These are phyloP conservation scores for Erodium trifolium DNA, from an alignment of 441 rosid genomes.

Conservation along the genomic window DNA sequence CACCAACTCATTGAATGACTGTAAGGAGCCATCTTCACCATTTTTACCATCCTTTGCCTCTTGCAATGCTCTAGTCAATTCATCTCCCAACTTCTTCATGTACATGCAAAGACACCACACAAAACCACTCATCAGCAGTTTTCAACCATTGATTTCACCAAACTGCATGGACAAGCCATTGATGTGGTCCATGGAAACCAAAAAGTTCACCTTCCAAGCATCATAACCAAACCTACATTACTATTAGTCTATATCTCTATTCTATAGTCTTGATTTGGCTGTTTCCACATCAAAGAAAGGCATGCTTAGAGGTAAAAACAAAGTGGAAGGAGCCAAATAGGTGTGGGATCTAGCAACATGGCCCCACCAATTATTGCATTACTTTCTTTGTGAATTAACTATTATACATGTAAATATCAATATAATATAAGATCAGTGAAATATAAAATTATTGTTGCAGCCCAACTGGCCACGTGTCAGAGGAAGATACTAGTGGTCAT, in stretches of 20 bases:
- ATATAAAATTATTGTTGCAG: background rate
- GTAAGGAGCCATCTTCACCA: slow-evolving; percentile 36
- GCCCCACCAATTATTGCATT: background rate
- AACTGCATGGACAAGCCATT: background rate
- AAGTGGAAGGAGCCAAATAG: background rate
- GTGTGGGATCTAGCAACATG: background rate
- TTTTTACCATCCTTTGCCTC: slow-evolving; percentile 46
- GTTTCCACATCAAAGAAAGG: background rate
- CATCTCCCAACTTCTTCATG: slow-evolving; percentile 56
- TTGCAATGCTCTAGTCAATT: slow-evolving; percentile 61
- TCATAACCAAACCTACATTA: background rate
- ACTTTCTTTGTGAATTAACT: background rate
- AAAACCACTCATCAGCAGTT: background rate
- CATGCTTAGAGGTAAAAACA: background rate
- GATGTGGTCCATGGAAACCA: background rate
- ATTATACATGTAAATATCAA: background rate
- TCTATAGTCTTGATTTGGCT: background rate
- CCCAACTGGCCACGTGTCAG: slow-evolving; percentile 6
- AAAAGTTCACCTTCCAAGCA: background rate
- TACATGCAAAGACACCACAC: slow-evolving; percentile 22
- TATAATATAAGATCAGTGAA: slow-evolving; percentile 1
- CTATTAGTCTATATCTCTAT: background rate
- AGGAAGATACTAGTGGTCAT: background rate
- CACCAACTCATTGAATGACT: slow-evolving; percentile 69
- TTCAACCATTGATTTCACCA: slow-evolving; percentile 1